phyloP scores from a whole-genome alignment of 148 eudicot genomes.

The Bassia scoparia region DNA sequence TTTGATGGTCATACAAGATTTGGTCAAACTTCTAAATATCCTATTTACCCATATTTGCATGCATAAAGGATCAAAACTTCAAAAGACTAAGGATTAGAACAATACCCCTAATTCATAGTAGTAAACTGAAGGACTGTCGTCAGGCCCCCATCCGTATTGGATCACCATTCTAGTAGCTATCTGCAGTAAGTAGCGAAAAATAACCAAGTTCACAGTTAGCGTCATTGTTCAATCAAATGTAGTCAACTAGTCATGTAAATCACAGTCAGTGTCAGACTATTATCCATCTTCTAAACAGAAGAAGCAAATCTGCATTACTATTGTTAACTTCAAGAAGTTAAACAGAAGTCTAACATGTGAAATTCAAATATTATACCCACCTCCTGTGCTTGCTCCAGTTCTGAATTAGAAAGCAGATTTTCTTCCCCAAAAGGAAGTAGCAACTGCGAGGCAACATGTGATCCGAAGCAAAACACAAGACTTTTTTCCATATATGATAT shows the following conservation, averaged over 20 bases:
- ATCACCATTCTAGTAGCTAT: constrained; percentile 93
- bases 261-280: background rate
- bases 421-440: constrained; percentile 88
- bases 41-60: background rate
- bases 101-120: constrained; percentile 76
- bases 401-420: constrained; percentile 69
- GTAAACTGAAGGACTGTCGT: constrained; percentile 74
- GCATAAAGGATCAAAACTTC: background rate
- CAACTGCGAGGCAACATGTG: constrained; percentile 75
- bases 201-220: background rate
- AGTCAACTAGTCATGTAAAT: background rate
- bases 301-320: background rate
- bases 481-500: constrained; percentile 82
- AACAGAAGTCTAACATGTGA: constrained; percentile 10
- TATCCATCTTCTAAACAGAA: background rate
- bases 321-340: background rate
- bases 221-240: background rate
- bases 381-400: constrained; percentile 88
- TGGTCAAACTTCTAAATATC: background rate
- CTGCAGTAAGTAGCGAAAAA: constrained; percentile 41
- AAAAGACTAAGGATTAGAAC: constrained; percentile 15
- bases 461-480: constrained; percentile 90
- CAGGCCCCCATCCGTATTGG: constrained; percentile 93
- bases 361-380: constrained; percentile 27
- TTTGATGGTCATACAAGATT: background rate